These are phyloP conservation scores for Schoenoplectus tabernaemontani DNA, from an alignment of 202 grass and related monocot species.

Conservation along the genomic window DNA sequence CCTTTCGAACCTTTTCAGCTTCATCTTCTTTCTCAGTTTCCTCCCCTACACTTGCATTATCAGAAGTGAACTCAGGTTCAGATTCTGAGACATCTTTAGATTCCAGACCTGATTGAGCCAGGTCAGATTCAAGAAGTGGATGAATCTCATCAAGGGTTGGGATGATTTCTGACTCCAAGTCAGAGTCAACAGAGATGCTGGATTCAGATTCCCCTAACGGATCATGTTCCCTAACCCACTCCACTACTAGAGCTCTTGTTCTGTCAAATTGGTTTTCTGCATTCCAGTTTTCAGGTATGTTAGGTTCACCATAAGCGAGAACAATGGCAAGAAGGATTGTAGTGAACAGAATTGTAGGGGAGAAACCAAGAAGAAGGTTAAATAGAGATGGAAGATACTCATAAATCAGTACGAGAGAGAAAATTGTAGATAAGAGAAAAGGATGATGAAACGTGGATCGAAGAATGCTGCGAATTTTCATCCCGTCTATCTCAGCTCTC, in stretches of 20 bases:
- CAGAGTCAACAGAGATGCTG: constrained; percentile 37
- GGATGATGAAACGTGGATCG: constrained; percentile 30
- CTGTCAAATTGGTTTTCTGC: constrained; percentile 31
- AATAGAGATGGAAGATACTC: constrained; percentile 56
- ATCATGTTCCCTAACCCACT: constrained; percentile 6
- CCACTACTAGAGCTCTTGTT: constrained; percentile 1
- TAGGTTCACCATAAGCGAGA: constrained; percentile 51
- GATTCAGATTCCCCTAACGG: constrained; percentile 38
- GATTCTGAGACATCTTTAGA: constrained; percentile 47
- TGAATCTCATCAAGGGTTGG: constrained; percentile 58
- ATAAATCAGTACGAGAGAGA: constrained; percentile 51
- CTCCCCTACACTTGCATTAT: constrained; percentile 33
- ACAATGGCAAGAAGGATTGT: constrained; percentile 60
- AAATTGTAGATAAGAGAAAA: constrained; percentile 29
- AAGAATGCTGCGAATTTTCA: constrained; percentile 14
- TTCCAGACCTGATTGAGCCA: constrained; percentile 20
- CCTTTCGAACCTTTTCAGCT: constrained; percentile 28
- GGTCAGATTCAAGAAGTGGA: constrained; percentile 36
- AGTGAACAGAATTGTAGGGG: constrained; percentile 54
- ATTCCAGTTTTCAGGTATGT: constrained; percentile 30
- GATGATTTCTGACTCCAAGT: constrained; percentile 44
- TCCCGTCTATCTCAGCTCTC: not conserved
- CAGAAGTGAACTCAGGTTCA: constrained; percentile 16
- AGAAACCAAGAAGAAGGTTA: constrained; percentile 33
- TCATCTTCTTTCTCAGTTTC: constrained; percentile 37